Conservation (phyloP, 306 rosid genomes). For the Cicer chorassanicum region DNA sequence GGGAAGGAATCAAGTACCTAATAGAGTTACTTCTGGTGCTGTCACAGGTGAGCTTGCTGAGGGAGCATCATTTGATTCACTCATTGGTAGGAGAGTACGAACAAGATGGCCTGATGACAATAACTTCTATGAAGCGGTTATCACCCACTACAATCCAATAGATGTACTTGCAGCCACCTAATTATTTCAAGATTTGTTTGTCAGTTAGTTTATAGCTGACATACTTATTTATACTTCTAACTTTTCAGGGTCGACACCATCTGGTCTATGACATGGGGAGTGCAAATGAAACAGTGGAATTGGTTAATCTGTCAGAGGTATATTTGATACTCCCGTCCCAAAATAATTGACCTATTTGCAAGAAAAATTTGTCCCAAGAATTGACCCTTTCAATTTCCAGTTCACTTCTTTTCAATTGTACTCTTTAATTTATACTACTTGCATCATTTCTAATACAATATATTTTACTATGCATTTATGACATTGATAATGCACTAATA, state of each 20-base stretch:
- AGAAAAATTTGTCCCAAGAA: no score
- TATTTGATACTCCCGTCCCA: conserved; percentile 19
- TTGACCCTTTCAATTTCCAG: no score
- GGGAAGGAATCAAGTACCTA: conserved; percentile 74
- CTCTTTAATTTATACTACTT: no score
- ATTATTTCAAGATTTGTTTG: conserved; percentile 33
- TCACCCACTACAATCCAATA: conserved; percentile 66
- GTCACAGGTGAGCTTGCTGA: conserved; percentile 63
- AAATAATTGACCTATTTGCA: no score
- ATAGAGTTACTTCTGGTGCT: conserved; percentile 70
- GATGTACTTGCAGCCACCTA: conserved; percentile 57
- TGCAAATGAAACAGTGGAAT: conserved; percentile 80
- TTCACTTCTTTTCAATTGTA: no score
- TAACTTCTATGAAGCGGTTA: conserved; percentile 90
- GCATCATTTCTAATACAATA: no score
- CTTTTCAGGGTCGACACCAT: conserved; percentile 78
- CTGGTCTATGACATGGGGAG: conserved; percentile 82
- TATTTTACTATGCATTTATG: no score
- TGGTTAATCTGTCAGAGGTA: conserved; percentile 96
- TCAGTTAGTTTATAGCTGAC: conserved; percentile 37
- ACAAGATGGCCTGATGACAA: conserved; percentile 98
- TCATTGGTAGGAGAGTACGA: conserved; percentile 81
- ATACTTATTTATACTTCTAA: conserved; percentile 29
- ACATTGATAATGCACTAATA: no score
- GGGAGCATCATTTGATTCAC: conserved; percentile 61